A percentile compares a stretch with the other conserved stretches of the same genome.
phyloP scores from a whole-genome alignment of 768 basidiomycete genomes.

The Leucogyrophana mollusca region DNA sequence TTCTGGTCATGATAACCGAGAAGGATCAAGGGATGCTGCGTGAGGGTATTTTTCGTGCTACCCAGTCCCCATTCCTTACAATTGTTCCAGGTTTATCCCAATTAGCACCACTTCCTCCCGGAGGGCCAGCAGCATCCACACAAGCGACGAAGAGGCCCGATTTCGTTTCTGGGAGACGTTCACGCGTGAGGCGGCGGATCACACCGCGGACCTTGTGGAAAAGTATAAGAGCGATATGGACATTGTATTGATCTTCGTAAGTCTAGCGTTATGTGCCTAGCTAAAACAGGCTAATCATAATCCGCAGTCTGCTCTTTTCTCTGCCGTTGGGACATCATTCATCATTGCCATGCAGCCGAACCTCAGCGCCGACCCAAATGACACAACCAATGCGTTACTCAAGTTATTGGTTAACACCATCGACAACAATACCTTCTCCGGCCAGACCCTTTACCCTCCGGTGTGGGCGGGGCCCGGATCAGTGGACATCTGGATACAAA shows the following conservation, averaged over 20 bases:
- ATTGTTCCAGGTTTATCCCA: too few species aligned
- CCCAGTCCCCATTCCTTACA: too few species aligned
- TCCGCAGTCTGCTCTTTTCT: constrained; percentile 7
- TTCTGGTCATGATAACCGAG: too few species aligned
- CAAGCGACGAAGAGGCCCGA: too few species aligned
- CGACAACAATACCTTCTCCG: background rate
- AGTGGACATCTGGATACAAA: background rate
- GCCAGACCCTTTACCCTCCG: background rate
- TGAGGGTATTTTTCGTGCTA: too few species aligned
- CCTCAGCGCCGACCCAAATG: too few species aligned
- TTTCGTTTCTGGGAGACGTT: too few species aligned
- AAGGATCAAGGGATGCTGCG: too few species aligned
- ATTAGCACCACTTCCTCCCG: too few species aligned
- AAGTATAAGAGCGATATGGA: constrained; percentile 2
- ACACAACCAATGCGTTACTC: background rate
- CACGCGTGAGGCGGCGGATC: too few species aligned
- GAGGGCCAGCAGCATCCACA: too few species aligned
- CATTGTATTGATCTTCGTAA: background rate
- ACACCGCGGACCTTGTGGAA: too few species aligned
- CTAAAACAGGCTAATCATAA: background rate
- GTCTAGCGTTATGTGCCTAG: background rate
- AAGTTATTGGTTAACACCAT: background rate
- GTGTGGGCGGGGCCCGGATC: background rate
- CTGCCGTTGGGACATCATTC: constrained; percentile 3
- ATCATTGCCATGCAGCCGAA: constrained; percentile 1